Percentiles rank a stretch among this genome's conserved stretches.
Evolutionary conservation across 768 basidiomycete species (phyloP).

Genomic region (Lactarius pseudohatsudake): DNA sequence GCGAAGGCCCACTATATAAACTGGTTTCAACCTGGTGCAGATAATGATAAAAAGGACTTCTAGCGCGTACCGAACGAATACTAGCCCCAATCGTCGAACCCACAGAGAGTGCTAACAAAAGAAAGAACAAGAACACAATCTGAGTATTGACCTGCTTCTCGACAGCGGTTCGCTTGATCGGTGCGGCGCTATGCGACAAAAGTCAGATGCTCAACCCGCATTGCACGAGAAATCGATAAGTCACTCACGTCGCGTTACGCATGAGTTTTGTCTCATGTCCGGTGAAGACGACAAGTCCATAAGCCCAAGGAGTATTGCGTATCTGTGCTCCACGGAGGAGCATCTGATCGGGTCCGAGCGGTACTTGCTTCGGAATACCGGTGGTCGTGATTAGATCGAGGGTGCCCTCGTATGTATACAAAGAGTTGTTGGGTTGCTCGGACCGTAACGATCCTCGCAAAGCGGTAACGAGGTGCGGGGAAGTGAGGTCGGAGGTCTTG

Average conservation of each 20-base stretch:
- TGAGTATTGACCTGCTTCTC: conserved; percentile 95
- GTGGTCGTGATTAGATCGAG: conserved; percentile 59
- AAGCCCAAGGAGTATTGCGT: conserved; percentile 95
- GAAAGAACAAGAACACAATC: conserved; percentile 90
- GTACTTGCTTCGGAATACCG: conserved; percentile 74
- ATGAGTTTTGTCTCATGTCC: conserved; percentile 99
- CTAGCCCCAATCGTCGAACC: conserved; percentile 92
- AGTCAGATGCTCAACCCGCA: background rate
- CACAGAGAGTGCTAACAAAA: conserved; percentile 83
- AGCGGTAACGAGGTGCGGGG: conserved; percentile 68
- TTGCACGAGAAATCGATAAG: background rate
- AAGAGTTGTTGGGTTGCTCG: conserved; percentile 95
- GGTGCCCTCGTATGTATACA: conserved; percentile 93
- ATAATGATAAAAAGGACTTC: conserved; percentile 1
- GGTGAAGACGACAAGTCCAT: conserved; percentile 90
- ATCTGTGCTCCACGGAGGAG: conserved; percentile 93
- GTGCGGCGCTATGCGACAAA: conserved; percentile 67
- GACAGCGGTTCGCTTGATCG: conserved; percentile 95
- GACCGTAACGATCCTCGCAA: conserved; percentile 85
- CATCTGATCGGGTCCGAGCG: conserved; percentile 93
- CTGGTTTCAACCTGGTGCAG: background rate
- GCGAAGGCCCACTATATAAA: conserved; percentile 77
- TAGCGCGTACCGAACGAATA: conserved; percentile 63
- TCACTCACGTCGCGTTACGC: conserved; percentile 92
- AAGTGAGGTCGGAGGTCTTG: conserved; percentile 73